Evolutionary conservation across 805 yeast species (phyloP).

Genomic region (Wickerhamomyces strasburgensis): DNA sequence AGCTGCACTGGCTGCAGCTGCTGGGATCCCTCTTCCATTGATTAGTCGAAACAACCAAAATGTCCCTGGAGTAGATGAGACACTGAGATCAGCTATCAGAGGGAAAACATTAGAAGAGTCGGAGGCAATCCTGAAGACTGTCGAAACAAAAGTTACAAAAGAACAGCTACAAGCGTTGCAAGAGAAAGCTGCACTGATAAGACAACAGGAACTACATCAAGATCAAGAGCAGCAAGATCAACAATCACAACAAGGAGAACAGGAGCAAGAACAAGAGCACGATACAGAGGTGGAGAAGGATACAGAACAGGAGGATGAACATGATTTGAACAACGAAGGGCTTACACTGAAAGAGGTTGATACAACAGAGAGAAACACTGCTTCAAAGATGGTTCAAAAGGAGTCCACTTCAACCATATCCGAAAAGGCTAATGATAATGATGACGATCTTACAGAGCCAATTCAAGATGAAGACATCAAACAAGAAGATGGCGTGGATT

Average conservation of each 20-base stretch:
- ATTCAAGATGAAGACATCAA: conserved; percentile 5
- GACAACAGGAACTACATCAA: conserved; percentile 9
- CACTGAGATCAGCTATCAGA: conserved; percentile 6
- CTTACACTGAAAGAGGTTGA: too few relatives aligned
- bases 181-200: conserved; percentile 5
- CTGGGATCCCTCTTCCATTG: conserved; percentile 65
- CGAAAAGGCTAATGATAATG: conserved; percentile 7
- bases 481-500: conserved; percentile 7
- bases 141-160: conserved; percentile 4
- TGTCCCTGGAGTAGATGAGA: conserved; percentile 10
- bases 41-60: conserved; percentile 10
- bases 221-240: conserved; percentile 5
- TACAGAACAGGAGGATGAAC: too few relatives aligned
- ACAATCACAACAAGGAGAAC: not conserved
- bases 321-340: conserved; percentile 7
- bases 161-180: conserved; percentile 8
- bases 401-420: conserved; percentile 3
- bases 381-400: not conserved
- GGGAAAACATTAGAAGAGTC: conserved; percentile 1
- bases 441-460: not conserved
- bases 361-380: too few relatives aligned
- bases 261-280: not conserved
- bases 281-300: not conserved
- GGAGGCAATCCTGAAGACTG: conserved; percentile 5
- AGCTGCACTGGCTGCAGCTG: conserved; percentile 80